Evolutionary conservation across 2,329 filamentous ascomycete genomes (phyloP).

Genomic region (Chrysosporium keratinophilum): DNA sequence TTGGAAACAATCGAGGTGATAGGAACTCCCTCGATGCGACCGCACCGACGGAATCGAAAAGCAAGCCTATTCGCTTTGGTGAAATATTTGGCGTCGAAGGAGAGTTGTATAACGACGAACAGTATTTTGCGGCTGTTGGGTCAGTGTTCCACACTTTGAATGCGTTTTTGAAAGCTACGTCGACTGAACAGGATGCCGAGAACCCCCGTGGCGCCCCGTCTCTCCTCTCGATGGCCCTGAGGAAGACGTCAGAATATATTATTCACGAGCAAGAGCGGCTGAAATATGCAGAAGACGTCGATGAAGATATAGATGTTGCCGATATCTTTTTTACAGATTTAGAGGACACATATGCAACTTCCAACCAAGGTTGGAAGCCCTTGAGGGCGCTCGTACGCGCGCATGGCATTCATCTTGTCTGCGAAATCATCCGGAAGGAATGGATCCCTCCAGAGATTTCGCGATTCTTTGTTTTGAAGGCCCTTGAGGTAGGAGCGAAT

Average conservation of each 20-base stretch:
- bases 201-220: constrained; percentile 25
- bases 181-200: constrained; percentile 1
- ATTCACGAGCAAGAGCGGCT: constrained; percentile 29
- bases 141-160: constrained; percentile 28
- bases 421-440: constrained; percentile 27
- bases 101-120: background rate
- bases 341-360: constrained; percentile 30
- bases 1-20: background rate
- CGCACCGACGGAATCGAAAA: background rate
- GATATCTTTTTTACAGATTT: constrained; percentile 35
- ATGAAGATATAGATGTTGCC: constrained; percentile 31
- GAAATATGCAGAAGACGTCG: constrained; percentile 24
- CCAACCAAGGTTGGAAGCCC: constrained; percentile 30
- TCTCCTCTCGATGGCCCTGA: constrained; percentile 29
- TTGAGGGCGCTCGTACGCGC: constrained; percentile 34
- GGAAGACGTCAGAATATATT: constrained; percentile 32
- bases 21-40: background rate
- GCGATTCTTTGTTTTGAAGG: constrained; percentile 27
- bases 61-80: background rate
- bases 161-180: constrained; percentile 30
- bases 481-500: constrained; percentile 24
- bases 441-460: constrained; percentile 28
- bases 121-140: constrained; percentile 28
- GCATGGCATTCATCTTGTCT: constrained; percentile 32
- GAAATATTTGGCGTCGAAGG: background rate